Evolutionary conservation across 208 protist genomes (phyloP), one percentile per base, ranked within the genome.

Genomic region (Wallacemonas collosoma): DNA sequence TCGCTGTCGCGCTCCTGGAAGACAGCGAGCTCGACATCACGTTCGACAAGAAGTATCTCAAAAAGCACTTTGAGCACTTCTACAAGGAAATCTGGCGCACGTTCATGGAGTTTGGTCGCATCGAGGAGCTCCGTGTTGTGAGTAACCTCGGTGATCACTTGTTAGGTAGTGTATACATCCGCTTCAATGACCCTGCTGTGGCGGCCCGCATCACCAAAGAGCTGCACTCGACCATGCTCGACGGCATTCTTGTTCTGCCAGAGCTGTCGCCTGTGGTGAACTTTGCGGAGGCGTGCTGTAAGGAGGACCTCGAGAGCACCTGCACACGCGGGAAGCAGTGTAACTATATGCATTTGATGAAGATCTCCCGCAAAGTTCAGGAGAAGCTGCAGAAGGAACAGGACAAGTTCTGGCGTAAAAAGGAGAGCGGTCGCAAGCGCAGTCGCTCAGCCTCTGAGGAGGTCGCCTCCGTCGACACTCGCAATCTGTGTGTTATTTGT

Each of bases 321-420:
- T 99, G 98, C 85, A 71, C 68, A 35, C 91, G 97, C 45, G 97
- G 96, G 5, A 84, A 87, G 36, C 97, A 98, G 81, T 99, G 98
- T 88, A 99, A 99, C 86, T 99, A 99, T 77, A 90, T 99, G 66
- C 98, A 99, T 82, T 87, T 99, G 48, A 95, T 98, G 83, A 95
- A 93, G 57, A 88, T 97, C 39, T 93, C 89, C 11, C 88, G 90
- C 15, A 87, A 86, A 64, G 80, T 97, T 38, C 76, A 93, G 69
- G 87, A 94, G 66, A 95, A 93, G 78, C 73, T 97, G 2, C 85
- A 93, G 80, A 85, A 86, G 73, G 88, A 97, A 78, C 92, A 97
- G 83, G 44, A 60, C 7, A 95, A 94, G 82, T 88, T 80, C 75
- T 95, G 89, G 87, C 84, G 76, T 45, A 85, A 83, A 61, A 75